Percentiles rank a stretch among this genome's conserved stretches.
Conservation (phyloP, 1,284 basidiomycete species). For the Mycena sp. region DNA sequence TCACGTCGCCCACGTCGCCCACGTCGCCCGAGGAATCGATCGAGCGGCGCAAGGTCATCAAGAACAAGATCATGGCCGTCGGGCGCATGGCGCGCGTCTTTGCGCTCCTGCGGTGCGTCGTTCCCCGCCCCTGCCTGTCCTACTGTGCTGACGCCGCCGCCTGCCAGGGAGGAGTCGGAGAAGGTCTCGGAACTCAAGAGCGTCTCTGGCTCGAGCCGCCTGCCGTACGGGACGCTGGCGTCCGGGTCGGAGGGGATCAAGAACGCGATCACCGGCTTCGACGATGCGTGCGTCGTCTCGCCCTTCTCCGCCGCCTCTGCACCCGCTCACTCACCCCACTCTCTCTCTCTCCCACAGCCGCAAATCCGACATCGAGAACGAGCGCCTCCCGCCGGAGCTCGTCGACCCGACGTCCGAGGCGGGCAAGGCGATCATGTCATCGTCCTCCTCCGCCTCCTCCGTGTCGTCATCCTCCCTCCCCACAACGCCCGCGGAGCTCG, state of each 20-base stretch:
- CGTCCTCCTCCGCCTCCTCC: slow-evolving; percentile 52
- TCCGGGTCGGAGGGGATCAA: slow-evolving; percentile 96
- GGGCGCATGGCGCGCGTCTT: slow-evolving; percentile 97
- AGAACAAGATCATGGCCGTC: slow-evolving; percentile 98
- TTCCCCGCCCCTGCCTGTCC: slow-evolving; percentile 22
- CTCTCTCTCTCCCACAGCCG: slow-evolving; percentile 60
- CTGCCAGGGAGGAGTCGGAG: slow-evolving; percentile 92
- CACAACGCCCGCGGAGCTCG: slow-evolving; percentile 22
- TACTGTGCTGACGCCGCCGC: background rate
- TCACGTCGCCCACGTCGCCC: slow-evolving; percentile 46
- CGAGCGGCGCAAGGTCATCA: slow-evolving; percentile 88
- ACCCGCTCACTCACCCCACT: background rate
- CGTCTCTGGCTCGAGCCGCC: slow-evolving; percentile 78
- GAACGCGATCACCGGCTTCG: slow-evolving; percentile 93
- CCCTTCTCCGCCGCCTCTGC: background rate
- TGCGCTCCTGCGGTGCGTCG: slow-evolving; percentile 91
- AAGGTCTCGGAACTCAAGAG: slow-evolving; percentile 97
- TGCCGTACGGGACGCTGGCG: slow-evolving; percentile 90
- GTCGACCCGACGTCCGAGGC: slow-evolving; percentile 88
- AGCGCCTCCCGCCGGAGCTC: slow-evolving; percentile 94
- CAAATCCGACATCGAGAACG: slow-evolving; percentile 99
- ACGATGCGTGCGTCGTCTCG: slow-evolving; percentile 84
- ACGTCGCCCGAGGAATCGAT: slow-evolving; percentile 59
- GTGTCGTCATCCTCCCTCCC: slow-evolving; percentile 53
- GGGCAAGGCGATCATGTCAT: slow-evolving; percentile 68